These are phyloP conservation scores for Lentinula edodes DNA, from an alignment of 768 basidiomycete genomes.

Conservation along the genomic window DNA sequence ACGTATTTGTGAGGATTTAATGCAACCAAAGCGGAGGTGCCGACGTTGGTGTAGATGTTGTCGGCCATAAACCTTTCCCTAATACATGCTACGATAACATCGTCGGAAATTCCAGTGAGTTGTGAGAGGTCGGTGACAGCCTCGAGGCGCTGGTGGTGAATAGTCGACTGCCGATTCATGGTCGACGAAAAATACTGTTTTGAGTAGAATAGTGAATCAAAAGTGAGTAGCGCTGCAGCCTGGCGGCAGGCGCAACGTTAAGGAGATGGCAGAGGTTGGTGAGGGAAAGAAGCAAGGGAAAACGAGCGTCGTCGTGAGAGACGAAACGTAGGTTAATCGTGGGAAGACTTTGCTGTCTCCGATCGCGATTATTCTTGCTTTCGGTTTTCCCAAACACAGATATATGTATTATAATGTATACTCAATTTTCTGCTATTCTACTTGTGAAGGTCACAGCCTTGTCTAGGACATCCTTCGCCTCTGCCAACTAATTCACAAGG, in stretches of 20 bases:
- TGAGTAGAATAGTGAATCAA: not conserved
- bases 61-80: slow-evolving; percentile 86
- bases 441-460: too few species aligned
- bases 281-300: not conserved
- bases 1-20: slow-evolving; percentile 94
- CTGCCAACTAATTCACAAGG: too few species aligned
- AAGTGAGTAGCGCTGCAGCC: not conserved
- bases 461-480: too few species aligned
- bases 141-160: slow-evolving; percentile 64
- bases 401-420: too few species aligned
- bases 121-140: slow-evolving; percentile 63
- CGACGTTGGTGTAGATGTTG: slow-evolving; percentile 71
- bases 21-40: slow-evolving; percentile 70
- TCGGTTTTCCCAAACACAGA: not conserved
- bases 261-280: not conserved
- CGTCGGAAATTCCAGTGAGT: slow-evolving; percentile 69
- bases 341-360: not conserved
- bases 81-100: slow-evolving; percentile 77
- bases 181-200: slow-evolving; percentile 5
- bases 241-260: slow-evolving; percentile 5
- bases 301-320: not conserved
- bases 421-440: too few species aligned
- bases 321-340: not conserved
- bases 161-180: slow-evolving; percentile 24
- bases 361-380: not conserved